These are phyloP conservation scores for Colletotrichum graminicola DNA, from an alignment of 2,329 filamentous ascomycete genomes.

Conservation along the genomic window DNA sequence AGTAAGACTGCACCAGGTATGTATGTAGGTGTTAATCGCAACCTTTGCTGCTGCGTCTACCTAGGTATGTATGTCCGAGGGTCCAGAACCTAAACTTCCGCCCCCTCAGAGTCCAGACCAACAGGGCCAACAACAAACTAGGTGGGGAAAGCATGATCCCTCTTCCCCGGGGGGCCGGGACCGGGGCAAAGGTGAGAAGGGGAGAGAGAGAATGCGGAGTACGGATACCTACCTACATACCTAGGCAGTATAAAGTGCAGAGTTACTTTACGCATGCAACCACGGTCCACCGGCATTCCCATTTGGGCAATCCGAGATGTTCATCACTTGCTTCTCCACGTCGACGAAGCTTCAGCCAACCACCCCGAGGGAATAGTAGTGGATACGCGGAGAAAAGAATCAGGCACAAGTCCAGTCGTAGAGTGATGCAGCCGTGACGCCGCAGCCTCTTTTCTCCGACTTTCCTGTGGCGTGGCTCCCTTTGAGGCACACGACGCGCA, in stretches of 20 bases:
- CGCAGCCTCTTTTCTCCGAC: slow-evolving; percentile 5
- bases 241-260: slow-evolving; percentile 34
- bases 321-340: slow-evolving; percentile 43
- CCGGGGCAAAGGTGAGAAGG: background rate
- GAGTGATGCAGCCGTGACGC: slow-evolving; percentile 15
- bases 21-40: background rate
- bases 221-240: too few species aligned
- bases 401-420: background rate
- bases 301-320: slow-evolving; percentile 37
- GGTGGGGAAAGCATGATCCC: slow-evolving; percentile 11
- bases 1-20: background rate
- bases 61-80: background rate
- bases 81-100: slow-evolving; percentile 2
- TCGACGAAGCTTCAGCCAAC: slow-evolving; percentile 44
- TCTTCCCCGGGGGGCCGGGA: background rate
- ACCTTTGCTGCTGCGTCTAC: background rate
- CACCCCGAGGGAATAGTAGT: slow-evolving; percentile 2
- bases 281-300: slow-evolving; percentile 28
- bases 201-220: slow-evolving; percentile 34
- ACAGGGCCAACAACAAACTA: slow-evolving; percentile 11
- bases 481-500: slow-evolving; percentile 4
- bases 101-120: slow-evolving; percentile 18
- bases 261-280: slow-evolving; percentile 8
- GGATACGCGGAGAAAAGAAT: background rate
- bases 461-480: background rate